These are phyloP conservation scores for Rhododendron mucronatum DNA, from an alignment of 148 eudicot genomes.

Conservation along the genomic window DNA sequence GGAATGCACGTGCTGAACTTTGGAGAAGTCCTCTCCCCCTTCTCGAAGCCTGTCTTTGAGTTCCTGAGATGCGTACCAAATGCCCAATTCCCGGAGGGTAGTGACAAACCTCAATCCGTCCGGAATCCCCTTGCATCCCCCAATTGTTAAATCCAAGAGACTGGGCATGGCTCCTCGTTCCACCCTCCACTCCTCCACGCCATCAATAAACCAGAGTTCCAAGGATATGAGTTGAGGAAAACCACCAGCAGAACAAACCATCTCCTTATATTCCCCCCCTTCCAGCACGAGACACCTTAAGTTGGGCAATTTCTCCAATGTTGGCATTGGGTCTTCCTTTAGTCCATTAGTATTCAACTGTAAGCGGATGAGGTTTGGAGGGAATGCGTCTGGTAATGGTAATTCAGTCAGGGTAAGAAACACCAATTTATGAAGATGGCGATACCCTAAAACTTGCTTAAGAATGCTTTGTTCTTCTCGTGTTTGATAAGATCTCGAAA, in stretches of 20 bases:
- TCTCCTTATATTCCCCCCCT: neutral
- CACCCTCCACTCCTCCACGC: conserved; percentile 7
- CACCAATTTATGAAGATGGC: no score
- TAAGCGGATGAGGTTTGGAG: neutral
- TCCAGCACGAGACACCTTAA: neutral
- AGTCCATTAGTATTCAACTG: neutral
- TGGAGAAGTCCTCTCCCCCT: conserved; percentile 17
- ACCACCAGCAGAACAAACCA: conserved; percentile 5
- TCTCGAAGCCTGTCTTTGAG: conserved; percentile 8
- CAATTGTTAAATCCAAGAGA: neutral
- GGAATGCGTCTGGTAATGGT: neutral
- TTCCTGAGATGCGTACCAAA: neutral
- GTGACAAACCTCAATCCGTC: conserved; percentile 15
- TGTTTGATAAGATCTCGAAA: no score
- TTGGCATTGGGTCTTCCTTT: conserved; percentile 18
- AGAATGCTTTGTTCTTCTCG: no score
- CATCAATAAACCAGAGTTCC: neutral
- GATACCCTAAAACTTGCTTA: no score
- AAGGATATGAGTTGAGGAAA: conserved; percentile 12
- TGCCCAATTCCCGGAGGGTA: neutral
- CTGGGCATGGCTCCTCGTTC: conserved; percentile 20
- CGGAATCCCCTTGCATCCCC: neutral
- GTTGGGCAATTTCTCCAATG: conserved; percentile 12
- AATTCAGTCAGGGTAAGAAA: neutral
- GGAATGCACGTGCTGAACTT: conserved; percentile 13